Base-by-base conservation (phyloP, 2,329 filamentous ascomycete genomes). In the Sporothrix schenckii region DNA sequence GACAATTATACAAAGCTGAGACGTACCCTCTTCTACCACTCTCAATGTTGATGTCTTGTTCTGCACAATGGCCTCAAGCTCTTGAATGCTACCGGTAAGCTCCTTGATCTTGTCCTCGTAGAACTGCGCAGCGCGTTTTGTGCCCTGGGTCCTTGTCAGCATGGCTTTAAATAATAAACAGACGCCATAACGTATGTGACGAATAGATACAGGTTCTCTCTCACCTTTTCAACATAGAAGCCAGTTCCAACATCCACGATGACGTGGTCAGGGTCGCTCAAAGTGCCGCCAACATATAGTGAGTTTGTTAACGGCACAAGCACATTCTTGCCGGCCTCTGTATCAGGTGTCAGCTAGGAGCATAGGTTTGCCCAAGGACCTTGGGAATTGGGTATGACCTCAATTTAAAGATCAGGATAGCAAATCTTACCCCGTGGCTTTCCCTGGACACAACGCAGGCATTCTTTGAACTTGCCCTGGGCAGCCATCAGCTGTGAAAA, bases 231-330 rank as follows among this genome's bases (percentile, higher is more conserved):
- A 68, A 98, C 90, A 77, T 93, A 94, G 79, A 96, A 98, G 0
- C 94, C 94, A 0, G 94, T 98, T 24, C 94, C 94, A 24, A 97
- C 89, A 79, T 98, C 94, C 53, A 98, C 93, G 71, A 98, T 85
- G 7, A 97, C 93, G 72, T 89, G 89, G 70, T 92, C 87, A 1
- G 90, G 86, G 79, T 90, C 88, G 60, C 91, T 86, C 53, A 98
- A 84, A 52, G 87, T 89, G 44, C 94, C 96, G 34, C 91, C 91
- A 19, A 99, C 94, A 80, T 99, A 99, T 41, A 99, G 86, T 0
- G 94, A 97, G 76, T 92, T 95, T 14, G 95, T 99, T 73, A 99
- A 82, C 0, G 96, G 95, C n/a, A 99, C 93, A 24, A 99, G 87
- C 63, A 98, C 91, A 9, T 81, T 84, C 80, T 88, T 84, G 7